Base-by-base conservation (phyloP, 2,329 filamentous ascomycete species). In the Neurospora crassa region DNA sequence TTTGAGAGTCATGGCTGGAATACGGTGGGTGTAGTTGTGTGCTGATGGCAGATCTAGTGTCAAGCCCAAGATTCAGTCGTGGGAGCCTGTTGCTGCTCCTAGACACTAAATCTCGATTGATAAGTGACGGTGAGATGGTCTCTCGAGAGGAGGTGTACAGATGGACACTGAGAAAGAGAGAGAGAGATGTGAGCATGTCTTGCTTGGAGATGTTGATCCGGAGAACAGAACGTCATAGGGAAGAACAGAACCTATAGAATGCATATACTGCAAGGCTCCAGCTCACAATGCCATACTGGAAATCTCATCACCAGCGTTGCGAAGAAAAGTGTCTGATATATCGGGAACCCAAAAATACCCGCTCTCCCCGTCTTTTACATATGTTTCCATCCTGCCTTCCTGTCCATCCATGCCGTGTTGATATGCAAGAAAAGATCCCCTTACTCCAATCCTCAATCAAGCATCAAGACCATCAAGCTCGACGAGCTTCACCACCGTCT, bases 391-490 rank as follows among this genome's bases (percentile, higher is more conserved):
- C n/a, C 42, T 45, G n/a, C 7, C 18, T n/a, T n/a, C 42, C 42
- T n/a, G 42, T n/a, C 18, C 42, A 47, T 24, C 45, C 45, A 53
- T 53, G 20, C 45, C 20, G 20, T 53, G 14, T 53, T 53, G 24
- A 53, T 20, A 53, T 53, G 24, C 47, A 16, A 24, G 7, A 18
- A 34, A 63, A 29, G 24, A 2, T 68, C 43, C 59, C 24, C 16
- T 18, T 29, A 67, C 20, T 59, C 8, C 37, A 2, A 10, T 40
- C 10, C 37, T 11, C 37, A 3, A 11, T 40, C 78, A 89, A 71
- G 85, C 85, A 84, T 97, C 93, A 81, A 96, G 81, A 1, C 96
- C 96, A 83, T 98, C 94, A 77, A 96, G 86, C 81, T 97, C 93
- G 76, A 98, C 91, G 81, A 98, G 84, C 81, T 88, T 90, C 75